Evolutionary conservation across 805 yeast genomes (phyloP), one percentile per base, ranked within the genome.

Genomic region (Blastobotrys americana): DNA sequence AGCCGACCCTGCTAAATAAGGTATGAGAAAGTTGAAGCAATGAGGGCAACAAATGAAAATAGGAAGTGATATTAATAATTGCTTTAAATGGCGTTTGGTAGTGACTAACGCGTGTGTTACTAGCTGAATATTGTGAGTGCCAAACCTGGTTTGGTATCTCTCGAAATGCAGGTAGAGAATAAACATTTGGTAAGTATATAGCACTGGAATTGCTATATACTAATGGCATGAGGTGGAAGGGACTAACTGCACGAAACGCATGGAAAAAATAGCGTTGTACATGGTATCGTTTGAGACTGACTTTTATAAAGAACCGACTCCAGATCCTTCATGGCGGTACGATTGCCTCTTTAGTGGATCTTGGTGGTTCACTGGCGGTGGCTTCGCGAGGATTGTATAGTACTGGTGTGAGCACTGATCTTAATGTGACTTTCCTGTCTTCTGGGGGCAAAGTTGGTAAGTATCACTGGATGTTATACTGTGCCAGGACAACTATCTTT

Each of bases 361-460:
- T 69, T 3, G 73, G 71, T 5, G 73, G 73, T 10, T 69, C 74
- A 8, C 53, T 69, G 43, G 73, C 73, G 1, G 52, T 68, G 5
- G 62, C 72, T 1, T 61, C 70, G 17, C 53, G 62, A 15, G 74
- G 74, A 5, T 42, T 67, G 55, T 69, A 56, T 42, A 48, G 59
- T 48, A 70, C 74, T 1, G 73, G 73, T 4, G 73, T 69, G 25
- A 58, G 70, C 16, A 70, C 70, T 1, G 73, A 69, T 43, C 49
- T 69, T 41, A 59, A 63, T 34, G 63, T 66, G 10, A 65, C 72
- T 3, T 69, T 61, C 45, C 45, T 69, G 22, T 42, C 65, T 6
- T 48, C 68, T 4, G 71, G 70, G 0, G 73, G 73, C 20, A 57
- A 53, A 47, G 51, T 58, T 6, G 65, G 48, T 21, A 42, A 41